Conservation (phyloP, 2,329 filamentous ascomycete genomes). For the Cytospora chrysosperma region DNA sequence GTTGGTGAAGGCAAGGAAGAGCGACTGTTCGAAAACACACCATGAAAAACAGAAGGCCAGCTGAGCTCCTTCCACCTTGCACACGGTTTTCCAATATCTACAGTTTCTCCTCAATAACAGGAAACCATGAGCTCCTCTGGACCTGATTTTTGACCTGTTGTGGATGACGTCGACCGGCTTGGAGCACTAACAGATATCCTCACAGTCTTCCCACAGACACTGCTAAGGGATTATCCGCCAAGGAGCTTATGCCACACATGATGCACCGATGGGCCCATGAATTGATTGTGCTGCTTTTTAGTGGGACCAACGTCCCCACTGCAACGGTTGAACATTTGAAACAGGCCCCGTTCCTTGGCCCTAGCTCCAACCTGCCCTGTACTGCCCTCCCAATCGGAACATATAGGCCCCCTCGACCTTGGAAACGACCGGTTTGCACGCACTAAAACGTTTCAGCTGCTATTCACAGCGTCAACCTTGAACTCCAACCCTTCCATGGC, state of each 20-base stretch:
- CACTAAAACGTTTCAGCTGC: too few relatives aligned
- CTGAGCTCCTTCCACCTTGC: neutral
- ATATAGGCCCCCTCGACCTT: neutral
- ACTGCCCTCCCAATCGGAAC: too few relatives aligned
- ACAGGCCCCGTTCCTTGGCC: neutral
- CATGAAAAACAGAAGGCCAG: neutral
- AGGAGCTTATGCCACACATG: neutral
- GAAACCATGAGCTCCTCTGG: neutral
- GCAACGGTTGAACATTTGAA: neutral
- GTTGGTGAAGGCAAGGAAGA: neutral
- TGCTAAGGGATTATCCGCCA: neutral
- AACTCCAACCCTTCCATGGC: too few relatives aligned
- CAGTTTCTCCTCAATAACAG: neutral
- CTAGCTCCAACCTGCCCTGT: neutral
- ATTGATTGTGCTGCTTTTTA: neutral
- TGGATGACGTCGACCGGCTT: neutral
- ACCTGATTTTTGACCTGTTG: neutral
- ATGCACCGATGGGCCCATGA: neutral
- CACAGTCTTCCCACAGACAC: neutral
- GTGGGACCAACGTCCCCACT: neutral
- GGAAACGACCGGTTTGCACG: neutral
- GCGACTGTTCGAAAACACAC: neutral
- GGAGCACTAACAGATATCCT: neutral
- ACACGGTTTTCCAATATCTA: neutral
- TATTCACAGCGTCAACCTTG: too few relatives aligned